Evolutionary conservation across 306 rosid genomes (phyloP).

Genomic region (Lathyrus sativus): DNA sequence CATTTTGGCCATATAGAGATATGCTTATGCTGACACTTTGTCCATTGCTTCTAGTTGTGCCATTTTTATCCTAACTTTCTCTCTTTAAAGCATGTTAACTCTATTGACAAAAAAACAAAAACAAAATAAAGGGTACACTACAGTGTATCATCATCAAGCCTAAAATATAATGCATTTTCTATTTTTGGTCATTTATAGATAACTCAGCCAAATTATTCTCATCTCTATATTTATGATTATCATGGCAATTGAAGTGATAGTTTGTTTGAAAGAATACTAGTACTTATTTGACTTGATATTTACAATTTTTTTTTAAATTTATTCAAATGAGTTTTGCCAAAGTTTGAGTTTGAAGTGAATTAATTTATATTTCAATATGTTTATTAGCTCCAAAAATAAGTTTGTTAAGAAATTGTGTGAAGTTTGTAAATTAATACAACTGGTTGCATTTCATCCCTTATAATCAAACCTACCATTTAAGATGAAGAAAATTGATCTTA

Average conservation of each 20-base stretch:
- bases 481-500: too few relatives aligned
- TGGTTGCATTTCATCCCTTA: too few relatives aligned
- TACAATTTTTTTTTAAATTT: too few relatives aligned
- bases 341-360: background rate
- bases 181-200: background rate
- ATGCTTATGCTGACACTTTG: conserved; percentile 18
- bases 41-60: conserved; percentile 39
- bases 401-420: too few relatives aligned
- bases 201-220: background rate
- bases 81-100: conserved; percentile 2
- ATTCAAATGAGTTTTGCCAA: background rate
- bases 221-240: background rate
- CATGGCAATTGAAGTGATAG: background rate
- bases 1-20: conserved; percentile 27
- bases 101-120: background rate
- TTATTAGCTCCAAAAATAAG: too few relatives aligned
- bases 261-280: background rate
- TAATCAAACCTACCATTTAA: too few relatives aligned
- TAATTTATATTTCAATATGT: background rate
- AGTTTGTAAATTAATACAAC: too few relatives aligned
- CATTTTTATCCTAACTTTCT: conserved; percentile 24
- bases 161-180: conserved; percentile 5
- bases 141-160: background rate
- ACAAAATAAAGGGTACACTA: background rate
- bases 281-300: background rate